A percentile compares a stretch with the other conserved stretches of the same genome.
These are phyloP conservation scores for Fusarium armeniacum DNA, from an alignment of 2,329 filamentous ascomycete genomes.

Conservation along the genomic window DNA sequence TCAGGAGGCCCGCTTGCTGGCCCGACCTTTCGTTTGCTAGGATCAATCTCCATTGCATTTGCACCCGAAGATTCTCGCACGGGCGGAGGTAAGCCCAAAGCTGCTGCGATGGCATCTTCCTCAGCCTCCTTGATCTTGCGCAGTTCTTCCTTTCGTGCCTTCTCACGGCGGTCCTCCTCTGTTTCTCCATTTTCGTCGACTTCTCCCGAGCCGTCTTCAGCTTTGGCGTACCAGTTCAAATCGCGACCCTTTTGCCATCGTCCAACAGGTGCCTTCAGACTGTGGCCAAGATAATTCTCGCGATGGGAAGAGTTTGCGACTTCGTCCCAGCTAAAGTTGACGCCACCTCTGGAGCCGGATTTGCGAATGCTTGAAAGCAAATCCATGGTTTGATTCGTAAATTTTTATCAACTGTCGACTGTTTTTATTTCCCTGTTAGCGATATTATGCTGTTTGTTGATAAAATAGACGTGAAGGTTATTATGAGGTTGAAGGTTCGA, in stretches of 20 bases:
- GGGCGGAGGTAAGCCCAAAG: conserved; percentile 82
- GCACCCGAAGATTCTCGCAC: conserved; percentile 69
- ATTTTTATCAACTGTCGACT: background rate
- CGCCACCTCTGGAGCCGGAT: conserved; percentile 88
- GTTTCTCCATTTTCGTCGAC: conserved; percentile 67
- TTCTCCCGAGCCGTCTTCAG: conserved; percentile 57
- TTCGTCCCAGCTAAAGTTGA: conserved; percentile 97
- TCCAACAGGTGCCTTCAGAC: conserved; percentile 90
- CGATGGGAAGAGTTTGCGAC: conserved; percentile 89
- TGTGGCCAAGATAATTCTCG: conserved; percentile 91
- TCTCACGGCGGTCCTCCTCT: conserved; percentile 68
- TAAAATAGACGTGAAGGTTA: background rate
- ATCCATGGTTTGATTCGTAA: conserved; percentile 74
- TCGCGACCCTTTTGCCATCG: conserved; percentile 88
- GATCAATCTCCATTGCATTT: conserved; percentile 77
- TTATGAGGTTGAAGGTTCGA: conserved; percentile 17
- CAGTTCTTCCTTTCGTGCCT: conserved; percentile 81
- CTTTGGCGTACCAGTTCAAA: conserved; percentile 74
- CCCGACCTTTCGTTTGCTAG: conserved; percentile 55
- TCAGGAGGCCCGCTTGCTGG: conserved; percentile 46
- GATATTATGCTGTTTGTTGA: background rate
- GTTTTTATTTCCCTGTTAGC: background rate
- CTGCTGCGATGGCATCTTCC: conserved; percentile 87
- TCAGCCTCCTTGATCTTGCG: conserved; percentile 89
- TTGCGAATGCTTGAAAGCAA: conserved; percentile 93